Evolutionary conservation across 306 rosid genomes (phyloP).

Genomic region (Prunus davidiana): DNA sequence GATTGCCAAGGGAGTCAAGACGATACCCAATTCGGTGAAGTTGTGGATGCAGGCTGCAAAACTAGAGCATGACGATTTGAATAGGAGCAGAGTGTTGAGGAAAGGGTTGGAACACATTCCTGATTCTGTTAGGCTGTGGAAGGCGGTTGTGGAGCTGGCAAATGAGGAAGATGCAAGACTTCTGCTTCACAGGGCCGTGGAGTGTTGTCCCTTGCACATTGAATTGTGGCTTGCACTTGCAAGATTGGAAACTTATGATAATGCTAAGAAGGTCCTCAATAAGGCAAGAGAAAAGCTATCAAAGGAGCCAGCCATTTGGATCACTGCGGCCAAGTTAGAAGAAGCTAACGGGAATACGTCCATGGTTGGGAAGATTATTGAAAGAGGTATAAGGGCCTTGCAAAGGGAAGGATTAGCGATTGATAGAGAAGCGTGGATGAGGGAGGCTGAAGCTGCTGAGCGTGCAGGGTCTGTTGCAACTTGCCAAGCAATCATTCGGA

Average conservation of each 20-base stretch:
- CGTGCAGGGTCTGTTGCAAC: conserved; percentile 81
- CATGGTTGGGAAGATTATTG: conserved; percentile 82
- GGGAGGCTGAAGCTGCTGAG: conserved; percentile 92
- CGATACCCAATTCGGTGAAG: conserved; percentile 78
- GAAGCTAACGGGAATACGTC: conserved; percentile 87
- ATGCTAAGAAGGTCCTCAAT: conserved; percentile 78
- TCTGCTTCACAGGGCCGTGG: conserved; percentile 86
- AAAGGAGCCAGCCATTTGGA: conserved; percentile 89
- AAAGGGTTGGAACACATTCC: conserved; percentile 85
- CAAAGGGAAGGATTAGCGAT: conserved; percentile 72
- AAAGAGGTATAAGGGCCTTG: conserved; percentile 87
- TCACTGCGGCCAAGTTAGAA: conserved; percentile 87
- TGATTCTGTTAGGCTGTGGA: conserved; percentile 92
- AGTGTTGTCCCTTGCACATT: conserved; percentile 86
- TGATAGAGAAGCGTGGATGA: conserved; percentile 90
- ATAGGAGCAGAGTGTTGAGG: conserved; percentile 75
- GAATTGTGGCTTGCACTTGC: conserved; percentile 92
- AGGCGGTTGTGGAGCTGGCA: conserved; percentile 90
- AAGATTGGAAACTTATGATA: conserved; percentile 82
- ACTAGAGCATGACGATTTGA: conserved; percentile 68
- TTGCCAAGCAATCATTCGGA: conserved; percentile 67
- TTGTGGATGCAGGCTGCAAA: conserved; percentile 87
- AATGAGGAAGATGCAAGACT: conserved; percentile 83
- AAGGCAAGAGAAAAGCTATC: conserved; percentile 75
- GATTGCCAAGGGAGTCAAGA: conserved; percentile 74